phyloP scores from a whole-genome alignment of 148 eudicot genomes.

The Salicornia ramosissima region DNA sequence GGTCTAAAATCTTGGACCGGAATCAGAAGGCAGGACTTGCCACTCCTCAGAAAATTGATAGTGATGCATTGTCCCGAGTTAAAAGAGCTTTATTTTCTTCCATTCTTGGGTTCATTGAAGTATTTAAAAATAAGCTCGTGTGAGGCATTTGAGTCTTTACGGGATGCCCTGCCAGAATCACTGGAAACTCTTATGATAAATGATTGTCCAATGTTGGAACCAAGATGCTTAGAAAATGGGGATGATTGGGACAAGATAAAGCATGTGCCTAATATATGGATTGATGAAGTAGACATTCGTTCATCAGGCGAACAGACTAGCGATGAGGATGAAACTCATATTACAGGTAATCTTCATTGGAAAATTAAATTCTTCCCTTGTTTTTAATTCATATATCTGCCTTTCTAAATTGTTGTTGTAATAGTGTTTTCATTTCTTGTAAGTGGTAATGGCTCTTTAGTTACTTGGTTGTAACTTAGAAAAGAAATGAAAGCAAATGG shows the following conservation, averaged over 20 bases:
- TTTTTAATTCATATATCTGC: too few species aligned
- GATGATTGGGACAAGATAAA: constrained; percentile 7
- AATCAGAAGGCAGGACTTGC: too few species aligned
- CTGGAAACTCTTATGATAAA: constrained; percentile 3
- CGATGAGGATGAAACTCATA: too few species aligned
- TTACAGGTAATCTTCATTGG: too few species aligned
- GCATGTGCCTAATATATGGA: constrained; percentile 13
- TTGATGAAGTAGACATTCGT: constrained; percentile 7
- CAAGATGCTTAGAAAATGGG: background rate
- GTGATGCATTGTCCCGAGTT: constrained; percentile 8
- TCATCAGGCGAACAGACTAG: too few species aligned
- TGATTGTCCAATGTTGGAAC: constrained; percentile 4
- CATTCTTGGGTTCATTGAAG: background rate
- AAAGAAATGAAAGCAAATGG: too few species aligned
- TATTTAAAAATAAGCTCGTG: constrained; percentile 9
- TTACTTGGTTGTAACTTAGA: too few species aligned
- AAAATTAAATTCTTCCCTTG: too few species aligned
- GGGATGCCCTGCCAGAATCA: background rate
- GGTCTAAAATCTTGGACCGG: too few species aligned
- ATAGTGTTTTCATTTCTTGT: too few species aligned
- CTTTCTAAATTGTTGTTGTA: too few species aligned
- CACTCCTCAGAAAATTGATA: background rate
- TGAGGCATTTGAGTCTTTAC: background rate
- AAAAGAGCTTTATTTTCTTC: background rate
- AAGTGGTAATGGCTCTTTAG: too few species aligned